Evolutionary conservation across 176 grass and related monocot species (phyloP), one percentile per base, ranked within the genome.

Genomic region (Secale cereale): DNA sequence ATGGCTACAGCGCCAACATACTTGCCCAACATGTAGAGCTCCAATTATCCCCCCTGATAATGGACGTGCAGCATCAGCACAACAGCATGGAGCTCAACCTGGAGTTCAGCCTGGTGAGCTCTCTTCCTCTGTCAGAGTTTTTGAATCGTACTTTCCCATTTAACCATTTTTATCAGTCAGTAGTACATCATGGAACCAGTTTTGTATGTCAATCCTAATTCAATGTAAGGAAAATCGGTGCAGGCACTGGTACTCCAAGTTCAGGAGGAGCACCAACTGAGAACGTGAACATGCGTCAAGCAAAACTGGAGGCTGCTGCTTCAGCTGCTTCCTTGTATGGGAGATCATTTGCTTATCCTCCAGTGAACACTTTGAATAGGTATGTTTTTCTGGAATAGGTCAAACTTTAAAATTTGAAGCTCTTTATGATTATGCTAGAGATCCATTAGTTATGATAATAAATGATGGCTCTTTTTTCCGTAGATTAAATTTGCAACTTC

Each of bases 21-120:
- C 89, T 87, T 95, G 97, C 79, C 97, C 97, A 40, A 98, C 97
- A 19, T 98, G 97, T 80, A 89, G 97, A 88, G 93, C 93, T 90
- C 89, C 86, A 22, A 94, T 98, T 85, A 83, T 95, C 9, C 97
- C 93, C 31, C 52, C 93, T 25, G 97, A 96, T 67, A 87, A 78
- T 89, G 91, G 87, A 10, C 81, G 30, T 83, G 16, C 56, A 39
- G 79, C 83, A 59, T 71, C 82, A 81, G 90, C 54, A 15, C 66
- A 23, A 33, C 91, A 87, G 23, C 86, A 92, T 64, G 93, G 85
- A 84, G 60, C 30, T 81, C 91, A 87, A 78, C 85, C 88, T 61
- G 89, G 86, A 78, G 57, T 78, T 91, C 93, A 94, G 89, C 85
- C 87, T 86, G 85, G 97, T 98, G 90, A 88, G 48, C 64, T 86